Base-by-base conservation (phyloP, 495 filamentous ascomycete species). In the Penicillium paradoxum region DNA sequence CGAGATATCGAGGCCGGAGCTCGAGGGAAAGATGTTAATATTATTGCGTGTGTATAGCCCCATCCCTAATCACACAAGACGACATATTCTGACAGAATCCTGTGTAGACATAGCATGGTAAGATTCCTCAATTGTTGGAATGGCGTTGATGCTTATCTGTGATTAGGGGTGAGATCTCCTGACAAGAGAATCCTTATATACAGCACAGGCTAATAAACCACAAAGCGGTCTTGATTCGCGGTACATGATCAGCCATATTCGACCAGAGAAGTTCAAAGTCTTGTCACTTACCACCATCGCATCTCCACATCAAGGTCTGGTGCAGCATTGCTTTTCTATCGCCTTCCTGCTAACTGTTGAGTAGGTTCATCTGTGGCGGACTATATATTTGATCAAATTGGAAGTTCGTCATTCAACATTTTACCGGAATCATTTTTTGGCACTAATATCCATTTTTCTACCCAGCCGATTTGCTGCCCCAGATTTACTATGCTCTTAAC, bases 161-260 rank as follows among this genome's bases (percentile, higher is more conserved):
- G 9, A 14, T 41, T 58, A 79, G 79, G 79, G 77, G 78, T 80
- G 68, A 65, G 74, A 57, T 57, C 24, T 21, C 22, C 18, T 25
- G 24, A 38, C 47, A 13, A 15, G 40, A 14, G 2, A 32, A 21
- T 45, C 19, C 13, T 37, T 27, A 40, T 24, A 30, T 10, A 19
- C 24, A 41, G 48, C 30, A 44, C n/a, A 36, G 51, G 43, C 64
- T 72, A 49, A 72, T 54, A 3, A 7, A 15, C 18, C 4, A 27
- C 33, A n/a, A 56, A 87, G 92, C 27, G 93, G 93, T 4, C 79
- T 97, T 38, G 93, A 96, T 70, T 84, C 90, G 11, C 80, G 92
- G 63, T 95, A 95, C 67, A 95, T 97, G 90, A 88, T 97, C 56
- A 91, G 87, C 46, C 78, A 75, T 38, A 74, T 96, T 13, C 79